Percentiles rank a stretch among this genome's conserved stretches.
These are phyloP conservation scores for Cynara cardunculus DNA, from an alignment of 129 eudicot species.

Conservation along the genomic window DNA sequence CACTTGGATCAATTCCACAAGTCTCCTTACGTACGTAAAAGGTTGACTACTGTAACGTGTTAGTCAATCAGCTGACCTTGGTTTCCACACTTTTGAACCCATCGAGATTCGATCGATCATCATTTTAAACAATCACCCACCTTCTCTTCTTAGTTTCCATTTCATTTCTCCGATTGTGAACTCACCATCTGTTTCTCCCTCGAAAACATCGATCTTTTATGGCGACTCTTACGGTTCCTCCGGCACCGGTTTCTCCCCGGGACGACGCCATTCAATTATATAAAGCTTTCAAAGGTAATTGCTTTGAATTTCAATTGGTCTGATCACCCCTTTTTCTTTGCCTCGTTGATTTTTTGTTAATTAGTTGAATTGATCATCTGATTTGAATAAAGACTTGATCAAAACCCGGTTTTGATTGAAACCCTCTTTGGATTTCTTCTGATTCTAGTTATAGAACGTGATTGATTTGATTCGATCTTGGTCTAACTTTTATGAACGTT, in stretches of 20 bases:
- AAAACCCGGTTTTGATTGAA: constrained; percentile 8
- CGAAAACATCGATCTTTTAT: not conserved
- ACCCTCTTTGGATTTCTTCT: not conserved
- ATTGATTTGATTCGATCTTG: constrained; percentile 5
- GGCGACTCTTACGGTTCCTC: constrained; percentile 44
- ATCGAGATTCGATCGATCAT: not conserved
- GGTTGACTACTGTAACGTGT: not conserved
- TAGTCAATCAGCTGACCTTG: not conserved
- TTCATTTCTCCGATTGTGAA: not conserved
- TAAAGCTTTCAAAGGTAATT: constrained; percentile 48
- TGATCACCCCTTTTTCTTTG: not conserved
- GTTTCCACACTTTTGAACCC: constrained; percentile 1
- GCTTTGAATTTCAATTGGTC: not conserved
- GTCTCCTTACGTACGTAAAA: not conserved
- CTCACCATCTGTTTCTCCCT: not conserved
- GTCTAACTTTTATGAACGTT: not conserved
- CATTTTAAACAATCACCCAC: too few species aligned
- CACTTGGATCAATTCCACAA: not conserved
- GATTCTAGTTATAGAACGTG: not conserved
- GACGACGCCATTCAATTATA: constrained; percentile 49
- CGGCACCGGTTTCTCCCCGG: constrained; percentile 28
- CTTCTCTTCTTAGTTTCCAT: not conserved
- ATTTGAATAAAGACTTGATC: constrained; percentile 6
- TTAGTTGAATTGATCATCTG: not conserved
- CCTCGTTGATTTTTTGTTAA: not conserved